Evolutionary conservation across 176 grass and related monocot species (phyloP), one percentile per base, ranked within the genome.

Genomic region (Carex cristatella): DNA sequence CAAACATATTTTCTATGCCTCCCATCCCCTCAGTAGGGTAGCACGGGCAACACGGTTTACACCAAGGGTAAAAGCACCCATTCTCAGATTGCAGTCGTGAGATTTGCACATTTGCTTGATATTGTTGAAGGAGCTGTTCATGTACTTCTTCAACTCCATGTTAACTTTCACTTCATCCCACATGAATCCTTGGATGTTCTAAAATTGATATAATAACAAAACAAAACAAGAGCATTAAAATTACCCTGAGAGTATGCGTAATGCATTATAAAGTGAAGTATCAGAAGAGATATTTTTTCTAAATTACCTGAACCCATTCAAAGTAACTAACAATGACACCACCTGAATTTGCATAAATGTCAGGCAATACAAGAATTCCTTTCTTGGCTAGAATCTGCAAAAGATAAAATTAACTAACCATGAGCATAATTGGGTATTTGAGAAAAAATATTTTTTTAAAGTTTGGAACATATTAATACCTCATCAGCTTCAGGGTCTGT

Each of bases 151-250:
- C 48, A 99, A 87, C 89, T 99, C 96, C 62, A 83, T 91, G 88
- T 99, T 99, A 60, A 99, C 96, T 61, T 92, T 95, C 15, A 95
- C 91, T 88, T 98, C 96, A 81, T 92, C 90, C 96, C 96, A 98
- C 96, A 98, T 98, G 86, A 98, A 98, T 10, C 96, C 96, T 89
- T 98, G 96, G 82, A 98, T 98, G 84, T 98, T 98, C 93, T 99
- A 82, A 67, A 64, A 23, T 67, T 78, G 55, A 58, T 56, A 79
- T 63, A 83, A 86, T 30, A 54, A 85, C 4, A 75, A 76, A 69
- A 65, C 19, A 15, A 84, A 72, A 9, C 71, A 79, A 89, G 65
- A 53, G 62, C 13, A 78, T 57, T 15, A 49, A 51, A 51, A 53
- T 23, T 51, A 28, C 11, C 46, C 40, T 51, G n/a, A 48, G 9